Base-by-base conservation (phyloP, 352 stramenopile genomes). In the Phytopythium helicoides region DNA sequence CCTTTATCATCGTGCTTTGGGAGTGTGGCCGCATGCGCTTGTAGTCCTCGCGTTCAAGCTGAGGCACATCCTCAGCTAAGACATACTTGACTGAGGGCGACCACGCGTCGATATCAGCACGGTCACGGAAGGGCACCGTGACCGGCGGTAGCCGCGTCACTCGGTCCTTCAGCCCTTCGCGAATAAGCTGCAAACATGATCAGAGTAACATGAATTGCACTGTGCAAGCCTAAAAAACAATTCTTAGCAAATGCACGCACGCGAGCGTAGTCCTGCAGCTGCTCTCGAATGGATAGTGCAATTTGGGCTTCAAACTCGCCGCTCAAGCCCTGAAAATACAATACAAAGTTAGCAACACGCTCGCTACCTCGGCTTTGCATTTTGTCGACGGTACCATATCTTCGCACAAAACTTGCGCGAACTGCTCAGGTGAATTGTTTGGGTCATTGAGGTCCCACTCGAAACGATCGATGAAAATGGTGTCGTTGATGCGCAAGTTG, bases 401-500 rank as follows among this genome's bases (percentile, higher is more conserved):
- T 62, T 85, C 77, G 31, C 82, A 90, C 16, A 86, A 54, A 23
- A 75, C 60, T 19, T 71, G 68, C 11, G 82, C 82, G 61, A 92
- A 92, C 16, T 51, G 44, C 50, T 92, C 82, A 2, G 82, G 82
- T 14, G 79, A 83, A 54, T 92, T 92, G 14, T 56, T 52, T 14
- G 73, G 48, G 46, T 90, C 81, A 50, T 61, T 82, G 3, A 92
- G 48, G 46, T 92, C 82, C 82, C 82, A 92, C 70, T 92, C 82
- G 59, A 92, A 92, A 36, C 77, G 70, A 50, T 92, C 82, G 54
- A 88, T 85, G 34, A 89, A 76, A 47, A 92, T 76, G 34, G 82
- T 90, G 59, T 92, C 82, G 58, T 87, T 85, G 37, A 92, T 64
- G 31, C 82, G 79, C 40, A 92, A 62, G 56, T 92, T 92, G 62